A percentile compares a stretch with the other conserved stretches of the same genome.
phyloP scores from a whole-genome alignment of 164 flowering plant species.

The Magnolia kwangsiensis region DNA sequence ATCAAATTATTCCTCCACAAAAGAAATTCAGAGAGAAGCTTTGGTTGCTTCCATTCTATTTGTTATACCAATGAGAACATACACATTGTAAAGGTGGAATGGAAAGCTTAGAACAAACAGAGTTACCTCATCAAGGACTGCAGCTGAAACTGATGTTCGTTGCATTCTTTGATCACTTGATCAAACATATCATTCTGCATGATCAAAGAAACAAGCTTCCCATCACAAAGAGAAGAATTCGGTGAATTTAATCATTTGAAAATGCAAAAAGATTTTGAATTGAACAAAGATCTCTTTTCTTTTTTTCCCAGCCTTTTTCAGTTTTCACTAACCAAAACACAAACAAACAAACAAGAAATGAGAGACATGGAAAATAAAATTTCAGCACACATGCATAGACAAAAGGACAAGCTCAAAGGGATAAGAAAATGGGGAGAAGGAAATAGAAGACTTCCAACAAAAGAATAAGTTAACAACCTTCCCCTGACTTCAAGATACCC shows the following conservation, averaged over 20 bases:
- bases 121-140: conserved; percentile 68
- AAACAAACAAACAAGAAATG: neutral
- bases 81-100: neutral
- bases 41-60: no score
- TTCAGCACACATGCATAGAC: neutral
- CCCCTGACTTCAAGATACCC: no score
- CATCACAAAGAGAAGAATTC: conserved; percentile 5
- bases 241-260: neutral
- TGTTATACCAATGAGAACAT: neutral
- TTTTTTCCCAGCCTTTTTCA: no score
- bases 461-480: no score
- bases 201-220: conserved; percentile 10
- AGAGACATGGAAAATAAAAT: neutral
- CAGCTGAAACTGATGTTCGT: conserved; percentile 56
- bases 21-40: neutral
- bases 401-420: neutral
- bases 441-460: no score
- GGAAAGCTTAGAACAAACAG: neutral
- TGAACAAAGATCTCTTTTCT: neutral
- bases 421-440: neutral
- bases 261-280: neutral
- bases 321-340: neutral
- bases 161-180: conserved; percentile 71
- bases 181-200: conserved; percentile 54
- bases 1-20: neutral